Percentiles rank a stretch among this genome's conserved stretches.
Conservation (phyloP, 805 yeast genomes). For the Jamesozyma rosinii region DNA sequence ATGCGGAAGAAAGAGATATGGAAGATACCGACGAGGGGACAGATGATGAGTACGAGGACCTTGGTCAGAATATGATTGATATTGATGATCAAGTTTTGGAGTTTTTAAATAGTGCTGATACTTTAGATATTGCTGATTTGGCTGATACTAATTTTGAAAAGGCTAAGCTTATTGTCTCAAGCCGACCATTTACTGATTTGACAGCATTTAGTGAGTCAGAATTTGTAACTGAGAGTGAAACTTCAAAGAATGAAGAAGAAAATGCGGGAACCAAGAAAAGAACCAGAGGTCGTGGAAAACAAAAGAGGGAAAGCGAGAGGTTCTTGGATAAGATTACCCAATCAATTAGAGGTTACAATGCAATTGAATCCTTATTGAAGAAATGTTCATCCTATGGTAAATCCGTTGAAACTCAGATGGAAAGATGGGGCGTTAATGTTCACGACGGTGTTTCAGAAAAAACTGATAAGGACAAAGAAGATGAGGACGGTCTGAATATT, state of each 20-base stretch:
- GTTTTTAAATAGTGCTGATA: conserved; percentile 70
- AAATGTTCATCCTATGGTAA: conserved; percentile 74
- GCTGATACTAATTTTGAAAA: conserved; percentile 57
- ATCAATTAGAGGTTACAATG: conserved; percentile 79
- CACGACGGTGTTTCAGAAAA: conserved; percentile 41
- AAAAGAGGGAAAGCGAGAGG: conserved; percentile 60
- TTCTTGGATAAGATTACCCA: conserved; percentile 60
- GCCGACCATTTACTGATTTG: conserved; percentile 61
- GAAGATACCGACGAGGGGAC: conserved; percentile 22
- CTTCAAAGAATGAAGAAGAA: conserved; percentile 16
- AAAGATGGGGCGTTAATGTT: conserved; percentile 79
- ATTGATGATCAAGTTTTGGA: conserved; percentile 62
- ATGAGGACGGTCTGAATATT: conserved; percentile 12
- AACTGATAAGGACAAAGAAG: conserved; percentile 13
- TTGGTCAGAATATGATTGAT: conserved; percentile 21
- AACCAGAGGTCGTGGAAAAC: conserved; percentile 26
- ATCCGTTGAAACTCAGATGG: conserved; percentile 60
- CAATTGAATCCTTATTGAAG: conserved; percentile 85
- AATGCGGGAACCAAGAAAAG: conserved; percentile 21
- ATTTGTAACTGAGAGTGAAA: conserved; percentile 35
- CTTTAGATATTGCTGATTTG: conserved; percentile 70
- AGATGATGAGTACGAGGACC: conserved; percentile 27
- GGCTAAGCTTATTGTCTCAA: conserved; percentile 53
- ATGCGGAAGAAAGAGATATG: conserved; percentile 15
- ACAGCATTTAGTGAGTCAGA: conserved; percentile 50